Percentiles rank a stretch among this genome's conserved stretches.
These are phyloP conservation scores for Bolboschoenoplectus hybrid DNA, from an alignment of 202 grass and related monocot genomes.

Conservation along the genomic window DNA sequence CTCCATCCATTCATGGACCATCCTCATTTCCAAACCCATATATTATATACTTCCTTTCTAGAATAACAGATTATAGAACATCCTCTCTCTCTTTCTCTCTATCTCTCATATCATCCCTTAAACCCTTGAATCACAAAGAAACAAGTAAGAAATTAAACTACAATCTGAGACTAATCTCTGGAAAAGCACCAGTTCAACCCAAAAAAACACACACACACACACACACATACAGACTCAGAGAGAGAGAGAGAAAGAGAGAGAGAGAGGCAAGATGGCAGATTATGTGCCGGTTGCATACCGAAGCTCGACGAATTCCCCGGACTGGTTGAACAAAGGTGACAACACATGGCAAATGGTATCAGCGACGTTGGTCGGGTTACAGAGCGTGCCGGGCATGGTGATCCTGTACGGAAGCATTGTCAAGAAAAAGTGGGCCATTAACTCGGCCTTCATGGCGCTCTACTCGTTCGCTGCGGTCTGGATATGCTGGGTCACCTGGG, in stretches of 20 bases:
- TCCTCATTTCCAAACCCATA: background rate
- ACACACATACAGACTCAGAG: background rate
- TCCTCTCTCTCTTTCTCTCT: background rate
- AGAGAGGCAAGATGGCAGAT: conserved; percentile 38
- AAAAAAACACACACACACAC: background rate
- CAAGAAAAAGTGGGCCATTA: conserved; percentile 89
- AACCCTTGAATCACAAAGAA: conserved; percentile 9
- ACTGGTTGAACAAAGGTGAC: conserved; percentile 82
- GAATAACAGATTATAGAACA: background rate
- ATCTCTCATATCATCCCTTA: background rate
- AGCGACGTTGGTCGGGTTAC: conserved; percentile 62
- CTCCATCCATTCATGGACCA: background rate
- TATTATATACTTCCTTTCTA: background rate
- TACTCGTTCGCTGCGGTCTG: conserved; percentile 75
- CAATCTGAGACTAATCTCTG: background rate
- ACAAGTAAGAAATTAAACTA: background rate
- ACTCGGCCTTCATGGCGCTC: conserved; percentile 83
- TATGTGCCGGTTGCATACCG: conserved; percentile 45
- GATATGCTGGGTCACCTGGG: conserved; percentile 76
- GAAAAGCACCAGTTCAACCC: background rate
- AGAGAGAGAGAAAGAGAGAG: background rate
- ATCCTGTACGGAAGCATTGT: conserved; percentile 87
- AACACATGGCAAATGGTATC: conserved; percentile 76
- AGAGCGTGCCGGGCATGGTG: conserved; percentile 69
- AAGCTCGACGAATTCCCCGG: conserved; percentile 42